These are phyloP conservation scores for Metschnikowia orientalis DNA, from an alignment of 805 yeast genomes.

Conservation along the genomic window DNA sequence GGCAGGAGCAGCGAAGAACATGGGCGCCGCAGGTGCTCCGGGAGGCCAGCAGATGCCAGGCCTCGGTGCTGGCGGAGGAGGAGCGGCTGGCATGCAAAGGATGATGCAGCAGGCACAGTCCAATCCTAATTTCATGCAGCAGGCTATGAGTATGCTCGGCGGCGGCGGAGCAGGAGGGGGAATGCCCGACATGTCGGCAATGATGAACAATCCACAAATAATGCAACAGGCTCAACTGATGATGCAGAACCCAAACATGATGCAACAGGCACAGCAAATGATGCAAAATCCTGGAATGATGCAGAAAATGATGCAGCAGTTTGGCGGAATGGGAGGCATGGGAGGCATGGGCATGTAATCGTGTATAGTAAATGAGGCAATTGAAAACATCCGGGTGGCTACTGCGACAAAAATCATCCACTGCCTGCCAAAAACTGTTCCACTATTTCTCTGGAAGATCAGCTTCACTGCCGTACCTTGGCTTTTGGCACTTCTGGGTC, in stretches of 20 bases:
- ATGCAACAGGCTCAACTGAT: slow-evolving; percentile 45
- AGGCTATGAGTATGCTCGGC: slow-evolving; percentile 58
- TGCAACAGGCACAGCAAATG: slow-evolving; percentile 43
- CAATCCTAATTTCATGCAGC: slow-evolving; percentile 51
- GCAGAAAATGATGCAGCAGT: slow-evolving; percentile 66
- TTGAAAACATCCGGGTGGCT: too few species aligned
- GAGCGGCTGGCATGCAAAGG: slow-evolving; percentile 45
- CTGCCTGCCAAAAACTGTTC: too few species aligned
- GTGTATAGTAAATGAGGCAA: slow-evolving; percentile 1
- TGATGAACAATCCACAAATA: slow-evolving; percentile 50
- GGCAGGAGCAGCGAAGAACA: slow-evolving; percentile 66
- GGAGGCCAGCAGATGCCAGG: slow-evolving; percentile 30
- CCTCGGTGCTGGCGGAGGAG: slow-evolving; percentile 16
- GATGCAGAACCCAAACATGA: slow-evolving; percentile 42
- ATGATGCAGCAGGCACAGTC: slow-evolving; percentile 54
- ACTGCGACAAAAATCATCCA: too few species aligned
- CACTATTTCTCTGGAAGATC: too few species aligned
- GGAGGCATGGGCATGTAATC: slow-evolving; percentile 6
- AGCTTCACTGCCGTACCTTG: too few species aligned
- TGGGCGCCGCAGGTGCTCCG: slow-evolving; percentile 39
- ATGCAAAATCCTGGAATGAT: slow-evolving; percentile 62
- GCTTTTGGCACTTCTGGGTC: too few species aligned
- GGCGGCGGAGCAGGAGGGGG: slow-evolving; percentile 47
- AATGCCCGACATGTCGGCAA: slow-evolving; percentile 35
- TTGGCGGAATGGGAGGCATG: slow-evolving; percentile 55